phyloP scores from a whole-genome alignment of 352 stramenopile species.

The Aphanomyces invadans region DNA sequence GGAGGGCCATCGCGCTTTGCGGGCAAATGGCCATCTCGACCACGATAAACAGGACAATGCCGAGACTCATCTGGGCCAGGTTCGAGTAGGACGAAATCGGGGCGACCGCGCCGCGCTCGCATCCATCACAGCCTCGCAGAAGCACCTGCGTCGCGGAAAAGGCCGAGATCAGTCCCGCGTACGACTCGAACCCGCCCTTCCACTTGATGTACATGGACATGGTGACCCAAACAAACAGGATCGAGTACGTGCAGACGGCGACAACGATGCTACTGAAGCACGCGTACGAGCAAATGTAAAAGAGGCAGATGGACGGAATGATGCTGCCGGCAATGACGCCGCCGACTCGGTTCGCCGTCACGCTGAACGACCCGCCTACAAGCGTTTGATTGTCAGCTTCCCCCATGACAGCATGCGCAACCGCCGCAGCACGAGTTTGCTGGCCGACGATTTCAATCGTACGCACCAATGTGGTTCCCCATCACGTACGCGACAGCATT shows the following conservation, averaged over 20 bases:
- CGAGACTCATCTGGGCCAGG: constrained; percentile 67
- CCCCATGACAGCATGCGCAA: no score
- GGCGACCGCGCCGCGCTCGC: constrained; percentile 27
- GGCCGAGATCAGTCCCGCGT: constrained; percentile 63
- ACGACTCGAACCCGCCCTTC: constrained; percentile 53
- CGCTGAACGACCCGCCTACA: constrained; percentile 49
- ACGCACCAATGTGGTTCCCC: constrained; percentile 53
- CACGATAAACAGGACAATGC: constrained; percentile 70
- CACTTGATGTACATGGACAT: constrained; percentile 68
- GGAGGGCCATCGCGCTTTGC: constrained; percentile 51
- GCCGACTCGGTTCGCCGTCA: constrained; percentile 75
- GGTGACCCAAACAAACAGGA: constrained; percentile 65
- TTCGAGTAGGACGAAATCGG: constrained; percentile 65
- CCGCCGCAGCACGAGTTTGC: not conserved
- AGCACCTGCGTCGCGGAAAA: constrained; percentile 60
- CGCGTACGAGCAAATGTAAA: constrained; percentile 65
- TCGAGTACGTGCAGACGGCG: constrained; percentile 39
- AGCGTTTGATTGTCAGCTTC: not conserved
- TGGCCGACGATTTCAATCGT: not conserved
- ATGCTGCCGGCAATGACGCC: constrained; percentile 76
- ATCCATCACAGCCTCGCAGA: constrained; percentile 53
- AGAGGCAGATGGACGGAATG: constrained; percentile 75
- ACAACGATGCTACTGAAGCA: constrained; percentile 39
- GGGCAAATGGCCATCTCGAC: constrained; percentile 59
- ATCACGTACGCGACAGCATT: constrained; percentile 66